Conservation (phyloP, 345 rosid species). For the Populus pruinosa region DNA sequence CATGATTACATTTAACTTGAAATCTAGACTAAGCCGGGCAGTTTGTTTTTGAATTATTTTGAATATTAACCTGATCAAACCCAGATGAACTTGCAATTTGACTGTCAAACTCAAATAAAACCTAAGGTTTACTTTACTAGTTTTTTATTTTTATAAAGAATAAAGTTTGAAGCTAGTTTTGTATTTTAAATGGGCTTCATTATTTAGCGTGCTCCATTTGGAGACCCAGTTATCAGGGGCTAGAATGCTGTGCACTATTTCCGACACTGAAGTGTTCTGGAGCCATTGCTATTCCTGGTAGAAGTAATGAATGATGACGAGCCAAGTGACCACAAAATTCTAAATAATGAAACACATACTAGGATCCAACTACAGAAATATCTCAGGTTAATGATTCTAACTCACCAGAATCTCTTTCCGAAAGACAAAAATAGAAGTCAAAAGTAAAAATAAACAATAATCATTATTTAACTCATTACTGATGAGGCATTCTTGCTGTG, state of each 20-base stretch:
- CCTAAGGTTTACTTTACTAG: too few relatives aligned
- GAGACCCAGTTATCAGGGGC: too few relatives aligned
- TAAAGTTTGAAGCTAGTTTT: background rate
- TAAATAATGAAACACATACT: background rate
- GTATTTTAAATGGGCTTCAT: background rate
- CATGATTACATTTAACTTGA: too few relatives aligned
- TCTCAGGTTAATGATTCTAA: background rate
- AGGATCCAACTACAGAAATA: background rate
- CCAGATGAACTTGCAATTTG: too few relatives aligned
- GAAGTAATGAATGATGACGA: background rate
- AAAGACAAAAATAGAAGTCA: background rate
- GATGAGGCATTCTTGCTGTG: background rate
- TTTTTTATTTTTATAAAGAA: background rate
- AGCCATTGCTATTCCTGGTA: background rate
- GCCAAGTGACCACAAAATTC: background rate
- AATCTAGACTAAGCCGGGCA: too few relatives aligned
- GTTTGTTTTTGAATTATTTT: too few relatives aligned
- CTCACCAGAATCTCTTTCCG: background rate
- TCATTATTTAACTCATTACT: background rate
- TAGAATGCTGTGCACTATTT: too few relatives aligned
- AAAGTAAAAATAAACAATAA: too few relatives aligned
- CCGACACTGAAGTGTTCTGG: too few relatives aligned
- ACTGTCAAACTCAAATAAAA: too few relatives aligned
- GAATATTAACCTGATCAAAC: too few relatives aligned
- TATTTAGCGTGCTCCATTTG: too few relatives aligned